Base-by-base conservation (phyloP, 1,284 basidiomycete species). In the Ceratobasidium sp. region DNA sequence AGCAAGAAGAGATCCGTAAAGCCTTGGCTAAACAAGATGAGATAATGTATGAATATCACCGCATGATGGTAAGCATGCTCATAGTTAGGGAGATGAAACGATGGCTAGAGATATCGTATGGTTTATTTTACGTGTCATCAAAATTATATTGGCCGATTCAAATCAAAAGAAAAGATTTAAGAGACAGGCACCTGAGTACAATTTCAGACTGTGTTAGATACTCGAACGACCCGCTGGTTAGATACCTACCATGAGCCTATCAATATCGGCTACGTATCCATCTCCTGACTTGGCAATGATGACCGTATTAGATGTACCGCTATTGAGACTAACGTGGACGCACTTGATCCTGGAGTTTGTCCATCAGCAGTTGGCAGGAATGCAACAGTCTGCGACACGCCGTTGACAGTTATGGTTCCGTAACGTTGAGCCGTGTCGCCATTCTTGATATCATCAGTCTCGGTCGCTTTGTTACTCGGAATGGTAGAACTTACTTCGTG, bases 331-430 rank as follows among this genome's bases (percentile, higher is more conserved):
- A 48, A 75, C 74, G 18, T 73, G 67, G 3, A 75, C 61, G 36
- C 69, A 9, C 73, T 74, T 32, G 74, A 75, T 30, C 53, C 74
- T 1, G 74, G 74, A 16, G 73, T 75, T 28, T 72, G 57, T 3
- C 74, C 73, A 34, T 75, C 72, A n/a, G 72, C 23, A 1, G 72
- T 71, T 9, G 74, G 74, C 16, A 75, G 59, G 58, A 75, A 75
- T 14, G 74, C 74, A 26, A 75, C 61, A 23, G 59, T 71, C 45
- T 75, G 74, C 9, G 69, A 28, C 6, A 67, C 62, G 5, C 74
- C 74, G 43, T 75, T 75, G 53, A 75, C 74, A 12, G 67, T 74
- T 16, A 75, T 58, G 14, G 62, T 58, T 23, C 50, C 74, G 32
- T 67, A 75, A 14, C 74, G 72, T 48, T 73, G 72, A 16, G 39